Evolutionary conservation across 2,329 filamentous ascomycete species (phyloP).

Genomic region (Remersonia thermophila): DNA sequence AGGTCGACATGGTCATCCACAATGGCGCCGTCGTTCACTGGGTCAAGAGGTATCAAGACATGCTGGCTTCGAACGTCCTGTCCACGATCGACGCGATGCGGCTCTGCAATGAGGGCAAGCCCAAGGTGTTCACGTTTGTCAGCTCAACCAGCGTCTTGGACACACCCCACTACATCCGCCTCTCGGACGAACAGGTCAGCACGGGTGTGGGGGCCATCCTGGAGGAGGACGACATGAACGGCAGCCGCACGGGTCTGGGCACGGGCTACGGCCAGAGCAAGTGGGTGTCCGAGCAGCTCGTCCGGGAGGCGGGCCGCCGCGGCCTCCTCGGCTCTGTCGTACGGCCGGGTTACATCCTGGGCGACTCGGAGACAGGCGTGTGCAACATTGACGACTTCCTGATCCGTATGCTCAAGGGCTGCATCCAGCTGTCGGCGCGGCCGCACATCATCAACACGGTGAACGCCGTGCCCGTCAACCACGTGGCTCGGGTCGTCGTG

Average conservation of each 20-base stretch:
- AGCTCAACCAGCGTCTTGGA: constrained; percentile 75
- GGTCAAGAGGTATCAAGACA: constrained; percentile 63
- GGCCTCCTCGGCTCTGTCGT: constrained; percentile 67
- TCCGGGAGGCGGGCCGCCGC: constrained; percentile 64
- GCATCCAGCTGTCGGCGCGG: constrained; percentile 60
- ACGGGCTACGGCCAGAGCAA: constrained; percentile 90
- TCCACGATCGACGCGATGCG: constrained; percentile 64
- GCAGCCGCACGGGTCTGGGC: constrained; percentile 62
- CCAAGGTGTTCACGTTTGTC: constrained; percentile 73
- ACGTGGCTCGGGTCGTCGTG: constrained; percentile 70
- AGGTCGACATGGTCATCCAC: constrained; percentile 64
- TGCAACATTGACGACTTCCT: constrained; percentile 84
- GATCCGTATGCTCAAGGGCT: constrained; percentile 75
- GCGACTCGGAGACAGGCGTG: constrained; percentile 56
- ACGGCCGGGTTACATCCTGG: constrained; percentile 75
- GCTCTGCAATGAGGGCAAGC: constrained; percentile 63
- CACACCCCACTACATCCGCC: constrained; percentile 64
- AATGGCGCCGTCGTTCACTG: constrained; percentile 77
- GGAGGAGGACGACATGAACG: constrained; percentile 67
- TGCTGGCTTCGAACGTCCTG: constrained; percentile 66
- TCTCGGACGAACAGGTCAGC: constrained; percentile 50
- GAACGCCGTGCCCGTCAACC: constrained; percentile 78
- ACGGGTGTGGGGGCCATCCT: constrained; percentile 52
- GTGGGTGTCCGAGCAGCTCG: constrained; percentile 58
- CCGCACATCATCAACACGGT: constrained; percentile 77